These are phyloP conservation scores for Solanum rostratum DNA, from an alignment of 257 asterid genomes.

Conservation along the genomic window DNA sequence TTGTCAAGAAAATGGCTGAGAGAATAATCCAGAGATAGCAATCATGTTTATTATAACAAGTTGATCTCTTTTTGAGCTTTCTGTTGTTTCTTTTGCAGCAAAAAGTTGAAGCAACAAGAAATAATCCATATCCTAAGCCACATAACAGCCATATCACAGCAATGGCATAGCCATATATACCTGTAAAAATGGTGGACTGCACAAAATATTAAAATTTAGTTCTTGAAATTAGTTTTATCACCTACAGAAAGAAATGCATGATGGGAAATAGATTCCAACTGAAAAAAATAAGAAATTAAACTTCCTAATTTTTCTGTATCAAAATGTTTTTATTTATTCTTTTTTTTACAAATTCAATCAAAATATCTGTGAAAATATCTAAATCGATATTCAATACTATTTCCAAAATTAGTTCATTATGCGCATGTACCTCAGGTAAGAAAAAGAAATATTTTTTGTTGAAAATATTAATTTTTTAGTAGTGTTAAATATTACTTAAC, in stretches of 20 bases:
- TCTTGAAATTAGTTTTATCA: background rate
- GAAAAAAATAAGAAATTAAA: too few species aligned
- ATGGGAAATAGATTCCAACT: too few species aligned
- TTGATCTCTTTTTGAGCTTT: slow-evolving; percentile 27
- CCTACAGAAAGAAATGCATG: too few species aligned
- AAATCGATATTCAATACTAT: too few species aligned
- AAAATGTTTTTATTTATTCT: too few species aligned
- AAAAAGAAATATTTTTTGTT: too few species aligned
- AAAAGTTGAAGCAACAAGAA: slow-evolving; percentile 18
- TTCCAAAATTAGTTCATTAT: too few species aligned
- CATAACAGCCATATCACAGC: slow-evolving; percentile 54
- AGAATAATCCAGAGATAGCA: slow-evolving; percentile 31
- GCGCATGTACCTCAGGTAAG: too few species aligned
- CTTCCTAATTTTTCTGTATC: too few species aligned
- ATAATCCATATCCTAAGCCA: slow-evolving; percentile 52
- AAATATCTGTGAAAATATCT: too few species aligned
- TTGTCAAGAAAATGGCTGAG: slow-evolving; percentile 35
- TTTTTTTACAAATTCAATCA: too few species aligned
- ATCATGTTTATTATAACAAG: slow-evolving; percentile 14
- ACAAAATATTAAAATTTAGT: slow-evolving; percentile 3
- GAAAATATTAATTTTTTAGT: too few species aligned
- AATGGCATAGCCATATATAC: slow-evolving; percentile 53
- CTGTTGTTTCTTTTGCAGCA: slow-evolving; percentile 14
- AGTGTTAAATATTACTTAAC: background rate
- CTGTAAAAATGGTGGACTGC: slow-evolving; percentile 78